Percentiles rank a stretch among this genome's conserved stretches.
Conservation (phyloP, 2,329 filamentous ascomycete genomes). For the Pseudogymnoascus sp. region DNA sequence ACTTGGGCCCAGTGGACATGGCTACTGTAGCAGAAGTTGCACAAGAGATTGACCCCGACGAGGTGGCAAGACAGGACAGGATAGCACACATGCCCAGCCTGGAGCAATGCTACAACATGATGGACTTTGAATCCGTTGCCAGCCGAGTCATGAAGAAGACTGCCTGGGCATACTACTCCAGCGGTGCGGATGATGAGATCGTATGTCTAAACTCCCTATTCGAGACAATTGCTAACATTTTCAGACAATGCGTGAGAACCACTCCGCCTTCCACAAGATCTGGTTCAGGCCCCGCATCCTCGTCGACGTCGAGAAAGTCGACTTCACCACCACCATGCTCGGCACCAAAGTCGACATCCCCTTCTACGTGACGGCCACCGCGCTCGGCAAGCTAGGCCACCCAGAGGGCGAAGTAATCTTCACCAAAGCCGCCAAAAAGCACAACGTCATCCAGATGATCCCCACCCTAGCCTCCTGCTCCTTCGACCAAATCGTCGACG, state of each 20-base stretch:
- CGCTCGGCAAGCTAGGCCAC: constrained; percentile 88
- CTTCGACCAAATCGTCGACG: constrained; percentile 95
- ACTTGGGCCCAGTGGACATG: constrained; percentile 88
- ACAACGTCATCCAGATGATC: constrained; percentile 97
- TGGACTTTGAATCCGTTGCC: constrained; percentile 94
- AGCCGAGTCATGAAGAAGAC: constrained; percentile 88
- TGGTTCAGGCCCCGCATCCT: constrained; percentile 90
- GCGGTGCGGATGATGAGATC: constrained; percentile 83
- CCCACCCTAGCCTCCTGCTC: constrained; percentile 94
- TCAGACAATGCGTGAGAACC: constrained; percentile 90
- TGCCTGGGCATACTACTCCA: constrained; percentile 97
- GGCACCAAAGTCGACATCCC: constrained; percentile 77
- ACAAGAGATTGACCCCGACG: constrained; percentile 61
- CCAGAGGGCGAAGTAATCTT: constrained; percentile 90
- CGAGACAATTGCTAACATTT: constrained; percentile 15
- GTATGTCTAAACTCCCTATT: constrained; percentile 38
- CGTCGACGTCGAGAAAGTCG: constrained; percentile 80
- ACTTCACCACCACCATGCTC: constrained; percentile 88
- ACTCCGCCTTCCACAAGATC: constrained; percentile 91
- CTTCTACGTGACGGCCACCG: constrained; percentile 95
- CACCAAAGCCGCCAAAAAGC: constrained; percentile 73
- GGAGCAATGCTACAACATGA: constrained; percentile 84
- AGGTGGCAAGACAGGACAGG: constrained; percentile 67
- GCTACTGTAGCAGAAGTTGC: constrained; percentile 61
- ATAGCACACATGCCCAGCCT: constrained; percentile 69